phyloP scores from a whole-genome alignment of 228 moss, liverwort and hornwort genomes.

The Sphagnum magellanicum region DNA sequence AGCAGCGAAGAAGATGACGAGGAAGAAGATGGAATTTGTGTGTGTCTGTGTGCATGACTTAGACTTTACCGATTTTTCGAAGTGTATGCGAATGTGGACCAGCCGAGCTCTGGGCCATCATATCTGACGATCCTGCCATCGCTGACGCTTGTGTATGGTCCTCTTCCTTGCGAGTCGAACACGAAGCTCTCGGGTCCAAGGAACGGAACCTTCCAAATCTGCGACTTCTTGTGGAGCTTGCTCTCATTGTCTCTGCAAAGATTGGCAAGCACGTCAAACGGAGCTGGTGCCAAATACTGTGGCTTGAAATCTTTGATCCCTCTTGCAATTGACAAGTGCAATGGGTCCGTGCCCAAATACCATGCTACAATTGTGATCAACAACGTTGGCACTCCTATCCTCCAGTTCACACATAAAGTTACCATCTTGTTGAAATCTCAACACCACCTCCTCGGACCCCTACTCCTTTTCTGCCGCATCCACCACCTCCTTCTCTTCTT shows the following conservation, averaged over 20 bases:
- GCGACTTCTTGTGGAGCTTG: slow-evolving; percentile 39
- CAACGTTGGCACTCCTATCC: slow-evolving; percentile 6
- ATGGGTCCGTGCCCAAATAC: slow-evolving; percentile 66
- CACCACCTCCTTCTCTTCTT: no score
- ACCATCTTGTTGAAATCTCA: slow-evolving; percentile 1
- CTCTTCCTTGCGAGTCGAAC: slow-evolving; percentile 72
- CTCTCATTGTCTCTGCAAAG: slow-evolving; percentile 53
- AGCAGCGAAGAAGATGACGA: no score
- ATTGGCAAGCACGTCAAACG: slow-evolving; percentile 27
- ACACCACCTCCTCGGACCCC: no score
- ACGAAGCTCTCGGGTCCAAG: slow-evolving; percentile 60
- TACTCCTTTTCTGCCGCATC: no score
- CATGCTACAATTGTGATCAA: slow-evolving; percentile 40
- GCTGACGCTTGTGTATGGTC: slow-evolving; percentile 72
- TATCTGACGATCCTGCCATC: slow-evolving; percentile 86
- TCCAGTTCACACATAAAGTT: not conserved
- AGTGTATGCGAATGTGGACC: slow-evolving; percentile 70
- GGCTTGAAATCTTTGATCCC: slow-evolving; percentile 38
- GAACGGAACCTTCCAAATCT: slow-evolving; percentile 11
- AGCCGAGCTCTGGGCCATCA: slow-evolving; percentile 69
- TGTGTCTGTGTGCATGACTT: no score
- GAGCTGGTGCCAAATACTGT: slow-evolving; percentile 40
- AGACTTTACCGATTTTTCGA: slow-evolving; percentile 29
- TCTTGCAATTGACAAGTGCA: slow-evolving; percentile 47
- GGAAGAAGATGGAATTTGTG: no score